phyloP scores from a whole-genome alignment of 345 rosid species.

The Anacardium occidentale region DNA sequence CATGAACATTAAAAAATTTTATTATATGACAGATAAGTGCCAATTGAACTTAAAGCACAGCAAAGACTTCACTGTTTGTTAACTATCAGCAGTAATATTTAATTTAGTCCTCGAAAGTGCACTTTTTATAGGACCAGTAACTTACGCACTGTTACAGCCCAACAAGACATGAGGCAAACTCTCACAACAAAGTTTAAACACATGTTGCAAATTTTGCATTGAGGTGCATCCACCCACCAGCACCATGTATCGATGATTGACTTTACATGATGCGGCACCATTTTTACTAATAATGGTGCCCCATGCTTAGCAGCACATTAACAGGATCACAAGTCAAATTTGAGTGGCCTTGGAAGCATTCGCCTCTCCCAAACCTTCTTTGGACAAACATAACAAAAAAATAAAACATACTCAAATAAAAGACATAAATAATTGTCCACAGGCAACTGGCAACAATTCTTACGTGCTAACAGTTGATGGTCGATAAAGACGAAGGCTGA shows the following conservation, averaged over 20 bases:
- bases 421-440: neutral
- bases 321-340: neutral
- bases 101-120: neutral
- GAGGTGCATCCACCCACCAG: neutral
- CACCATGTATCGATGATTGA: neutral
- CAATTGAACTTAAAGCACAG: neutral
- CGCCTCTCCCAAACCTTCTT: neutral
- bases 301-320: neutral
- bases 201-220: neutral
- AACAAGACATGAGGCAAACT: constrained; percentile 2
- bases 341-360: neutral
- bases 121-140: neutral
- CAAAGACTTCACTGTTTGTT: neutral
- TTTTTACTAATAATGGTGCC: neutral
- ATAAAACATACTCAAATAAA: neutral
- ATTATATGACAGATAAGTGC: neutral
- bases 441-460: constrained; percentile 13
- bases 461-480: constrained; percentile 64
- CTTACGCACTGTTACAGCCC: neutral
- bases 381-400: neutral
- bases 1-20: neutral
- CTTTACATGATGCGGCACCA: neutral
- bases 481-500: constrained; percentile 52
- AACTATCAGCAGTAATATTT: neutral
- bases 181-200: neutral